Conservation (phyloP, 495 filamentous ascomycete genomes). For the Massariosphaeria phaeospora region DNA sequence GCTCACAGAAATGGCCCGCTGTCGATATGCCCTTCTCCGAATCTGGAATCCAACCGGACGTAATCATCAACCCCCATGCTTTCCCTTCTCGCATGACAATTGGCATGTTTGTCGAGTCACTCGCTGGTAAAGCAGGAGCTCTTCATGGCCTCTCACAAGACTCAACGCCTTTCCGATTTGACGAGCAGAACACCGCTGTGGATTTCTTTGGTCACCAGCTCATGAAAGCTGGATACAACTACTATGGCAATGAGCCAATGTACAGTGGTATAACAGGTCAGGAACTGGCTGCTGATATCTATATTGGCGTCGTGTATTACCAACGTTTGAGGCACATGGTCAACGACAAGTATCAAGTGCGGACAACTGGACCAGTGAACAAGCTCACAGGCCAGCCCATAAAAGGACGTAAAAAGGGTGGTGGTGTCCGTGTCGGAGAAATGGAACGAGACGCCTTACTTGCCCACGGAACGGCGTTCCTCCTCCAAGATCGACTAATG, state of each 20-base stretch:
- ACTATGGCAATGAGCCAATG: slow-evolving; percentile 96
- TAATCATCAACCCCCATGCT: slow-evolving; percentile 99
- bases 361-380: slow-evolving; percentile 88
- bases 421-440: slow-evolving; percentile 97
- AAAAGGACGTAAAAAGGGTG: slow-evolving; percentile 91
- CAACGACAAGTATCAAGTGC: slow-evolving; percentile 98
- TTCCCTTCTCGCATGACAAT: slow-evolving; percentile 99
- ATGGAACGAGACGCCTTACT: slow-evolving; percentile 96
- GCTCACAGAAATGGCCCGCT: slow-evolving; percentile 91
- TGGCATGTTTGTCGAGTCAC: slow-evolving; percentile 97
- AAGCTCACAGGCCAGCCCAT: slow-evolving; percentile 90
- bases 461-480: slow-evolving; percentile 89
- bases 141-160: slow-evolving; percentile 94
- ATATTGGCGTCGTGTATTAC: slow-evolving; percentile 94
- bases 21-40: slow-evolving; percentile 97
- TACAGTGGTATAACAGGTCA: slow-evolving; percentile 94
- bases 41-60: slow-evolving; percentile 90
- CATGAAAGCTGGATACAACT: slow-evolving; percentile 91
- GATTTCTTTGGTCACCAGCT: slow-evolving; percentile 97
- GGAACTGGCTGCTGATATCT: slow-evolving; percentile 92
- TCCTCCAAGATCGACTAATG: slow-evolving; percentile 90
- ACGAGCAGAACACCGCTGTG: slow-evolving; percentile 82
- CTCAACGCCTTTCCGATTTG: slow-evolving; percentile 88
- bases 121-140: slow-evolving; percentile 90
- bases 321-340: slow-evolving; percentile 98